phyloP scores from a whole-genome alignment of 495 filamentous ascomycete genomes.

The Xylaria telfairii region DNA sequence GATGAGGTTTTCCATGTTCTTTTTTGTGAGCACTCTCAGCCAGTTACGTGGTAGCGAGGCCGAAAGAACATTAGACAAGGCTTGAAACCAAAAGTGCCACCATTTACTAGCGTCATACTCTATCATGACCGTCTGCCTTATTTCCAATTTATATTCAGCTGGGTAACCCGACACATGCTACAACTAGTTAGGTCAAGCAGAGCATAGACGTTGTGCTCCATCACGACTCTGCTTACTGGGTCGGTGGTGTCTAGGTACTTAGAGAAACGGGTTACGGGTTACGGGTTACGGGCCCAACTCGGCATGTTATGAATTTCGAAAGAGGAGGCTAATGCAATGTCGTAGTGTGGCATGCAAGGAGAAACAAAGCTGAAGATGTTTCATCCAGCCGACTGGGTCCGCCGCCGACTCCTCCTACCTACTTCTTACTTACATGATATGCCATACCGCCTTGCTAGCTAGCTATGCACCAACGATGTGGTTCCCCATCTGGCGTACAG shows the following conservation, averaged over 20 bases:
- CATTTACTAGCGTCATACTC: neutral
- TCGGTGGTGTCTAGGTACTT: neutral
- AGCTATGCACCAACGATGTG: neutral
- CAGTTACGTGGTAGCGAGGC: neutral
- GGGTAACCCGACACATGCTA: neutral
- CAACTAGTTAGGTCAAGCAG: neutral
- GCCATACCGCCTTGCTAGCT: neutral
- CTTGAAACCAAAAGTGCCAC: neutral
- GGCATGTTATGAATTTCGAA: neutral
- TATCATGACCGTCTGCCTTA: neutral
- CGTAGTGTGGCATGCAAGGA: neutral
- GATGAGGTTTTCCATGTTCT: neutral
- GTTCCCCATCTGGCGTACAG: neutral
- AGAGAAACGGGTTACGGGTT: neutral
- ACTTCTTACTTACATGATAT: no score
- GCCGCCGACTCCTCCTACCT: neutral
- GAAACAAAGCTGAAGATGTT: conserved; percentile 14
- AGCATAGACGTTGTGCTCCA: neutral
- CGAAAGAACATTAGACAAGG: neutral
- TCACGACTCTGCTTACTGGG: neutral
- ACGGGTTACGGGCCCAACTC: neutral
- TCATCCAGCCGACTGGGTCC: conserved; percentile 11
- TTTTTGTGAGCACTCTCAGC: no score
- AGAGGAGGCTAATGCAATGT: neutral
- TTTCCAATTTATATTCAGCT: no score